Percentiles rank a stretch among this genome's conserved stretches.
phyloP scores from a whole-genome alignment of 106 monocot genomes.

The Amphibolis antarctica region DNA sequence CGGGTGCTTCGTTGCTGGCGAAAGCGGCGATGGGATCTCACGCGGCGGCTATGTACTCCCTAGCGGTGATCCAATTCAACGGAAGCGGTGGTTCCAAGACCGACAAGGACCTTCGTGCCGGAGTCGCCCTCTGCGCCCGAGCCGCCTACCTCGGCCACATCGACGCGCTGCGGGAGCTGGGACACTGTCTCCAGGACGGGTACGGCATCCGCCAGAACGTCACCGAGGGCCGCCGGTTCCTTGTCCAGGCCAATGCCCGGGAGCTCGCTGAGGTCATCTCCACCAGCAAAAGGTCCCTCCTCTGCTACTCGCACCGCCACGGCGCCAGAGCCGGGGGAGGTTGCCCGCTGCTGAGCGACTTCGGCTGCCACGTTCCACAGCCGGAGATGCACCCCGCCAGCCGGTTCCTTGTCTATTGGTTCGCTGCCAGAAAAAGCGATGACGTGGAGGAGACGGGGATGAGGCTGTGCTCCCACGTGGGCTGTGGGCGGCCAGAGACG shows the following conservation, averaged over 20 bases:
- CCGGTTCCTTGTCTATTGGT: conserved; percentile 66
- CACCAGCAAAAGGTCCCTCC: neutral
- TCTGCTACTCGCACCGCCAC: neutral
- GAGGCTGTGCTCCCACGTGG: conserved; percentile 39
- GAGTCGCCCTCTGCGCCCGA: conserved; percentile 52
- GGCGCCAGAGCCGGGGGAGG: neutral
- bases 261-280: conserved; percentile 22
- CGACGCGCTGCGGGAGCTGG: conserved; percentile 80
- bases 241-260: conserved; percentile 36
- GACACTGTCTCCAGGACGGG: conserved; percentile 83
- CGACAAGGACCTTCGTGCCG: conserved; percentile 54
- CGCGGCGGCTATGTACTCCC: conserved; percentile 46
- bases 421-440: neutral
- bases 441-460: conserved; percentile 5
- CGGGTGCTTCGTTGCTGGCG: conserved; percentile 40
- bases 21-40: conserved; percentile 51
- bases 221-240: conserved; percentile 36
- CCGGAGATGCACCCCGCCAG: conserved; percentile 53
- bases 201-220: conserved; percentile 47
- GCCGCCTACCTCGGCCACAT: conserved; percentile 54
- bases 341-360: conserved; percentile 35
- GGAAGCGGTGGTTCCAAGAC: conserved; percentile 55
- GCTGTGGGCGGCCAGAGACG: conserved; percentile 51
- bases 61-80: conserved; percentile 63
- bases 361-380: conserved; percentile 36